Percentiles rank a stretch among this genome's conserved stretches.
Conservation (phyloP, 345 rosid species). For the Lepidium didymum region DNA sequence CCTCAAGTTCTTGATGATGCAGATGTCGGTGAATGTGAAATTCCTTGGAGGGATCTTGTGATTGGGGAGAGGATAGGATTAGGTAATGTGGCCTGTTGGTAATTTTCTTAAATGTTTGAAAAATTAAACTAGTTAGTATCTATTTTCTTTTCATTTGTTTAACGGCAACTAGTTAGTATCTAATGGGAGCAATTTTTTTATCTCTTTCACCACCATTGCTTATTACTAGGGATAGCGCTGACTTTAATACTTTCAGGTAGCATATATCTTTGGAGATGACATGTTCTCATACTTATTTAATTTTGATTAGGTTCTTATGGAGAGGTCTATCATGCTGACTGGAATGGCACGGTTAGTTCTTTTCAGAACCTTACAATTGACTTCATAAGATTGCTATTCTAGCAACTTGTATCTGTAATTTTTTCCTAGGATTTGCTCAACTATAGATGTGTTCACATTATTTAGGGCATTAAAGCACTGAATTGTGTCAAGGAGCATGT, state of each 20-base stretch:
- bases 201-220: not conserved
- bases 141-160: not conserved
- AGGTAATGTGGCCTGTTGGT: constrained; percentile 47
- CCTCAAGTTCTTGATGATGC: constrained; percentile 76
- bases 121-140: not conserved
- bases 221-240: not conserved
- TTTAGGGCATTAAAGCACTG: not conserved
- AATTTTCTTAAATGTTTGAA: not conserved
- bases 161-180: not conserved
- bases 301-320: constrained; percentile 83
- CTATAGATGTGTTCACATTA: not conserved
- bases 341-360: constrained; percentile 93
- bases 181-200: not conserved
- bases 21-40: constrained; percentile 91
- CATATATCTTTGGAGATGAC: not conserved
- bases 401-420: not conserved
- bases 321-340: constrained; percentile 96
- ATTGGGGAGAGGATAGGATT: constrained; percentile 98
- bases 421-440: not conserved
- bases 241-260: not conserved
- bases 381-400: constrained; percentile 1
- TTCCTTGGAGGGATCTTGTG: constrained; percentile 95
- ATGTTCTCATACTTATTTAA: constrained; percentile 13
- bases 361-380: constrained; percentile 5
- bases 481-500: not conserved